phyloP scores from a whole-genome alignment of 2,329 filamentous ascomycete genomes.

The Cladophialophora psammophila region DNA sequence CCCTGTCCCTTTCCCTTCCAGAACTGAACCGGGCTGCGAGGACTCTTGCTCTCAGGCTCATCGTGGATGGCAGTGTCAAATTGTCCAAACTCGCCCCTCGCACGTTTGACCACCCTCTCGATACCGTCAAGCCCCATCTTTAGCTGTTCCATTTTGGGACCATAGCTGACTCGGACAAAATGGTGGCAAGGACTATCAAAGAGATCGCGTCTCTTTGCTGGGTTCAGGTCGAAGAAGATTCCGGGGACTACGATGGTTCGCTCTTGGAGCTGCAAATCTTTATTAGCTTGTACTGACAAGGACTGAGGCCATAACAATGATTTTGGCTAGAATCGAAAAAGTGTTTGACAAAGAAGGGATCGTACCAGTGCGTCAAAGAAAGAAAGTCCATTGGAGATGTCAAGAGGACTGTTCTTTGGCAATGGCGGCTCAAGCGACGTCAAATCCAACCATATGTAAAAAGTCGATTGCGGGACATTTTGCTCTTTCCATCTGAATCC shows the following conservation, averaged over 20 bases:
- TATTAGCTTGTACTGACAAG: not conserved
- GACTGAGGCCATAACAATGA: not conserved
- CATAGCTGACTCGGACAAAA: constrained; percentile 82
- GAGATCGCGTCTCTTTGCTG: constrained; percentile 83
- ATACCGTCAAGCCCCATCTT: constrained; percentile 84
- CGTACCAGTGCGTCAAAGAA: constrained; percentile 85
- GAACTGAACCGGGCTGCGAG: constrained; percentile 22
- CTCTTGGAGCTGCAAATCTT: constrained; percentile 67
- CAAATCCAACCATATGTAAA: constrained; percentile 84
- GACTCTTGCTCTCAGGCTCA: constrained; percentile 27
- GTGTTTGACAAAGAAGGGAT: not conserved
- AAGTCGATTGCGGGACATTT: constrained; percentile 87
- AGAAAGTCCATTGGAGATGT: constrained; percentile 90
- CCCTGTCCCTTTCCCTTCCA: constrained; percentile 19
- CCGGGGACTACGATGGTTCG: constrained; percentile 96
- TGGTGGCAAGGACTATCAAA: constrained; percentile 96
- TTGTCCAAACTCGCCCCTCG: constrained; percentile 44
- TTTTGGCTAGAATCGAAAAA: not conserved
- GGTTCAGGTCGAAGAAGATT: constrained; percentile 98
- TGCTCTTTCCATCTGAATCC: constrained; percentile 76
- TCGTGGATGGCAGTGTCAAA: constrained; percentile 34
- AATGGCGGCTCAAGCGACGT: constrained; percentile 59
- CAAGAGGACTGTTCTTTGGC: constrained; percentile 63
- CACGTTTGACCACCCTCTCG: constrained; percentile 73
- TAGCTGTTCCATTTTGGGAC: constrained; percentile 79